A percentile compares a stretch with the other conserved stretches of the same genome.
Evolutionary conservation across 192 early-diverging fungal species (phyloP).

Genomic region (Phlyctochytrium arcticum): DNA sequence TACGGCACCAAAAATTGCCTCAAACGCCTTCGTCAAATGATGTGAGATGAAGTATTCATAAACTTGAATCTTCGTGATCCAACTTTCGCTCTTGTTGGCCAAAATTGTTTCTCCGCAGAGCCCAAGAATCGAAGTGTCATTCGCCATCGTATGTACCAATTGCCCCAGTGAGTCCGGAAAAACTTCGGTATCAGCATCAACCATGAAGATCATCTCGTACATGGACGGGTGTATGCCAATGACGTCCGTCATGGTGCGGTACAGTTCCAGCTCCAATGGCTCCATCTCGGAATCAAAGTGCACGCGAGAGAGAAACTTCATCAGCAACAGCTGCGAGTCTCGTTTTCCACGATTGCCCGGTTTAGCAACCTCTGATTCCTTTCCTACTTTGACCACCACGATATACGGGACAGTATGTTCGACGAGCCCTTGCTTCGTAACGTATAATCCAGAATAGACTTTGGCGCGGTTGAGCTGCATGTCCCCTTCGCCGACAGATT

Average conservation of each 20-base stretch:
- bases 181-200: slow-evolving; percentile 44
- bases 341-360: slow-evolving; percentile 84
- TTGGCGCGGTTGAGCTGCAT: slow-evolving; percentile 85
- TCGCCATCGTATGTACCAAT: slow-evolving; percentile 36
- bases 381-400: slow-evolving; percentile 86
- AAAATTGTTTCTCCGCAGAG: slow-evolving; percentile 87
- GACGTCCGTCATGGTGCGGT: slow-evolving; percentile 61
- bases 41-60: slow-evolving; percentile 96
- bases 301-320: slow-evolving; percentile 68
- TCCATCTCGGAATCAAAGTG: slow-evolving; percentile 64
- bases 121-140: slow-evolving; percentile 71
- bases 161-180: slow-evolving; percentile 28
- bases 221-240: slow-evolving; percentile 64
- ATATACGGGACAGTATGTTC: slow-evolving; percentile 76
- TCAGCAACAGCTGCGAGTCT: slow-evolving; percentile 74
- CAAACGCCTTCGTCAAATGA: slow-evolving; percentile 73
- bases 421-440: slow-evolving; percentile 60
- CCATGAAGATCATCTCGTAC: slow-evolving; percentile 47
- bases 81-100: slow-evolving; percentile 73
- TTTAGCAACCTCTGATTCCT: slow-evolving; percentile 65
- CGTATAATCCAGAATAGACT: slow-evolving; percentile 87
- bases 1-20: slow-evolving; percentile 48
- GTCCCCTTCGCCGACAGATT: slow-evolving; percentile 77
- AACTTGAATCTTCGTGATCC: slow-evolving; percentile 92
- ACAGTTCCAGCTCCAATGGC: slow-evolving; percentile 68